Evolutionary conservation across 495 filamentous ascomycete genomes (phyloP), one percentile per base, ranked within the genome.

Genomic region (Terfezia boudieri): DNA sequence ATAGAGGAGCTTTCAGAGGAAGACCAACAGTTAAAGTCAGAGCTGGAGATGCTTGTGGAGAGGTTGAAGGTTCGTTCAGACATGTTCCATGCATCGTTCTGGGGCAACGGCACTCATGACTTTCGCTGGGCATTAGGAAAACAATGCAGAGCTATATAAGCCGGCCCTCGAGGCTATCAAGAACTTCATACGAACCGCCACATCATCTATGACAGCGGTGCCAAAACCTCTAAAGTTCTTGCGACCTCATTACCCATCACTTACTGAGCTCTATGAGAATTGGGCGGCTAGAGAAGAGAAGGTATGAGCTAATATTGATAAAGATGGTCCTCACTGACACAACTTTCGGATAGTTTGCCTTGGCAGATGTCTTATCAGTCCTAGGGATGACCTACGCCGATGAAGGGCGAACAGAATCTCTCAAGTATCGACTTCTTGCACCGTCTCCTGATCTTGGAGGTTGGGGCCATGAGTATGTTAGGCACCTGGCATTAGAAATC

Each of bases 361-460:
- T 99, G 56, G 92, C 90, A 41, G 92, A 99, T 71, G 88, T 90
- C 61, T 73, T 99, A 14, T 96, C 90, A 7, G 89, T 99, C 20
- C 82, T 99, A 54, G 90, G 90, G 58, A 99, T 99, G 90, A 99
- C 92, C 41, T 94, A 88, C 68, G 90, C 89, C 53, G 90, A 96
- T 60, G 92, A 96, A 68, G 83, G 92, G 63, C 82, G 88, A 65
- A 76, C 90, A 61, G 92, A 96, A 67, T 92, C 89, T 37, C 76
- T 99, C 57, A 96, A 92, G 69, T 99, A 89, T 70, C 79, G 90
- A 59, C 75, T 99, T 16, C 75, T 94, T 36, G 80, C 88, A 26
- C 88, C 88, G 48, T 86, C 86, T 12, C 74, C 85, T 61, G 90
- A 99, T 67, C 83, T 95, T 64, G 86, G 82, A 43, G 92, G 88